These are phyloP conservation scores for Leptographium radiaticola DNA, from an alignment of 2,329 filamentous ascomycete genomes.

Conservation along the genomic window DNA sequence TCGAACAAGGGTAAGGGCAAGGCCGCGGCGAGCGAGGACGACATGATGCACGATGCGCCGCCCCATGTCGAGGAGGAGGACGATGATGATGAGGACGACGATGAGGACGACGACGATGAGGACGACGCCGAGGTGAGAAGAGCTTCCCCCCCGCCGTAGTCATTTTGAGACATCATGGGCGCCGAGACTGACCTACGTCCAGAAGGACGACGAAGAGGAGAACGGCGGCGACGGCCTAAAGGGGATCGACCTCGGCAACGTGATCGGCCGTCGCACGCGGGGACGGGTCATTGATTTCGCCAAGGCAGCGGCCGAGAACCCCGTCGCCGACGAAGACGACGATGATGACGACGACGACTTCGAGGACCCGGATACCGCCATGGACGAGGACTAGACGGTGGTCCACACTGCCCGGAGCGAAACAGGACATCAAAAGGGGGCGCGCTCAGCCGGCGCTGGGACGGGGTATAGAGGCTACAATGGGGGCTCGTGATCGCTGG, in stretches of 20 bases:
- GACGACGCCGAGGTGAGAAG: constrained; percentile 28
- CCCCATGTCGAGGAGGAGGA: constrained; percentile 63
- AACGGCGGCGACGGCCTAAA: constrained; percentile 75
- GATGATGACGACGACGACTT: constrained; percentile 63
- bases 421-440: not conserved
- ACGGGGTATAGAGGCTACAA: no score
- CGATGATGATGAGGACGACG: constrained; percentile 55
- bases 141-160: not conserved
- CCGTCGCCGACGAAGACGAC: constrained; percentile 62
- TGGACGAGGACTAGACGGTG: constrained; percentile 42
- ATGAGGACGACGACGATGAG: constrained; percentile 57
- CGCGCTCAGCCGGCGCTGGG: not conserved
- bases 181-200: not conserved
- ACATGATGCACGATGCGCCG: constrained; percentile 50
- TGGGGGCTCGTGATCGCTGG: no score
- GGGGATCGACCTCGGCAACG: constrained; percentile 84
- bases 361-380: constrained; percentile 54
- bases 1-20: constrained; percentile 67
- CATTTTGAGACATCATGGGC: not conserved
- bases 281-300: constrained; percentile 88
- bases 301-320: constrained; percentile 72
- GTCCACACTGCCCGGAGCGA: no score
- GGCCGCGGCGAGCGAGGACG: constrained; percentile 32
- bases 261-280: constrained; percentile 81
- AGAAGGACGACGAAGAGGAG: constrained; percentile 32